Percentiles rank a stretch among this genome's conserved stretches.
These are phyloP conservation scores for Candida quercuum DNA, from an alignment of 805 yeast genomes.

Conservation along the genomic window DNA sequence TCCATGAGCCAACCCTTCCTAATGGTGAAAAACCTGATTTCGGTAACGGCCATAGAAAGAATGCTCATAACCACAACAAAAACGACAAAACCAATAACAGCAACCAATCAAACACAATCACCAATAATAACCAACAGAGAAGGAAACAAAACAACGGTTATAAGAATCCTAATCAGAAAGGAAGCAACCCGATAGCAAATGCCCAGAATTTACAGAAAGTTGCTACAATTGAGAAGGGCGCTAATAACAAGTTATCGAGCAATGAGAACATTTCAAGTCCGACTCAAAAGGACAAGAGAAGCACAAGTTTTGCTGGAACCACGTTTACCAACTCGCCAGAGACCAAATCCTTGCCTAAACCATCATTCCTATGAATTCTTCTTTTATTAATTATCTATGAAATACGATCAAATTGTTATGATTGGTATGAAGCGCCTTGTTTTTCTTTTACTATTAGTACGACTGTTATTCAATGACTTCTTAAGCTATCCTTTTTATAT, in stretches of 20 bases:
- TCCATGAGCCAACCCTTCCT: slow-evolving; percentile 12
- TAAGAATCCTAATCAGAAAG: not conserved
- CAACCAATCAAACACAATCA: not conserved
- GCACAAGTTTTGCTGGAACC: slow-evolving; percentile 9
- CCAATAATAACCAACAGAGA: slow-evolving; percentile 2
- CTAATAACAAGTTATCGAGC: not conserved
- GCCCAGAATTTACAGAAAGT: slow-evolving; percentile 1
- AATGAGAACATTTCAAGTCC: not conserved
- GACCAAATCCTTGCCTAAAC: slow-evolving; percentile 12
- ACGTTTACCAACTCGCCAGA: slow-evolving; percentile 10
- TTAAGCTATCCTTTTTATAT: too few species aligned
- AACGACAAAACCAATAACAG: slow-evolving; percentile 1
- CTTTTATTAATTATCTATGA: not conserved
- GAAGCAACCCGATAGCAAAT: not conserved
- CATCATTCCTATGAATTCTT: slow-evolving; percentile 10
- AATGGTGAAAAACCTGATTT: slow-evolving; percentile 16
- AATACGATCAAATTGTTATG: too few species aligned
- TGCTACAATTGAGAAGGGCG: not conserved
- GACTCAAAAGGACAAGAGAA: not conserved
- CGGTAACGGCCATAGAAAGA: slow-evolving; percentile 8
- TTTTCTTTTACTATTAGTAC: too few species aligned
- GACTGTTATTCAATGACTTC: too few species aligned
- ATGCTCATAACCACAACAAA: not conserved
- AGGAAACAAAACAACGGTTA: not conserved
- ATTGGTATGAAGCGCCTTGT: too few species aligned